Evolutionary conservation across 139 green algal species (phyloP), one percentile per base, ranked within the genome.

Genomic region (Pseudopediastrum boryanum): DNA sequence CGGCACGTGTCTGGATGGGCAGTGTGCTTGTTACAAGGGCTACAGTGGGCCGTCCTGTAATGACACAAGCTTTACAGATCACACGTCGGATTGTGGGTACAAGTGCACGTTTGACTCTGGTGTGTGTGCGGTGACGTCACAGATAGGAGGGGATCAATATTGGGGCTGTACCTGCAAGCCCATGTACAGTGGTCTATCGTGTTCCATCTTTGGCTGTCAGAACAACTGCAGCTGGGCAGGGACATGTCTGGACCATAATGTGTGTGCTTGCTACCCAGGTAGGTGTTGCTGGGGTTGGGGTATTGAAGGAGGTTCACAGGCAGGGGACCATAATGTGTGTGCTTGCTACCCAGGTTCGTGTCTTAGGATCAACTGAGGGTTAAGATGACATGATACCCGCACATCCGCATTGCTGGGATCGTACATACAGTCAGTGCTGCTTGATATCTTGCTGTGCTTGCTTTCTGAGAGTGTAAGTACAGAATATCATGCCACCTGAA

Each of bases 41-140:
- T 75, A 42, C 59, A 61, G 42, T 38, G 78, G 78, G 2, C 4
- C 13, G 2, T 69, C 51, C 36, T 84, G 78, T 48, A 56, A 27
- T 42, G 38, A 42, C 2, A 33, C 46, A 0, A 52, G 19, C 2
- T 78, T 73, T 51, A 71, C 64, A 1, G 78, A 84, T 10, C 31
- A 68, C 41, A 27, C 59, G 1, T 77, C 77, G 52, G 41, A 81
- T 31, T 85, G 79, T 52, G 79, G 79, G 1, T 85, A 85, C 64
- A 80, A n/a, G 51, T 85, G 79, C 71, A 85, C 71, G 3, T 85
- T 85, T 41, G 71, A 81, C 62, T 71, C 80, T 58, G 79, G 79
- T 21, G 46, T 39, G 4, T 84, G 79, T 71, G 59, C 62, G 31
- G 36, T 75, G 13, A 70, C 58, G 29, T 68, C 39, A 25, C n/a